Evolutionary conservation across 2,329 filamentous ascomycete genomes (phyloP).

Genomic region (Cytospora chrysosperma): DNA sequence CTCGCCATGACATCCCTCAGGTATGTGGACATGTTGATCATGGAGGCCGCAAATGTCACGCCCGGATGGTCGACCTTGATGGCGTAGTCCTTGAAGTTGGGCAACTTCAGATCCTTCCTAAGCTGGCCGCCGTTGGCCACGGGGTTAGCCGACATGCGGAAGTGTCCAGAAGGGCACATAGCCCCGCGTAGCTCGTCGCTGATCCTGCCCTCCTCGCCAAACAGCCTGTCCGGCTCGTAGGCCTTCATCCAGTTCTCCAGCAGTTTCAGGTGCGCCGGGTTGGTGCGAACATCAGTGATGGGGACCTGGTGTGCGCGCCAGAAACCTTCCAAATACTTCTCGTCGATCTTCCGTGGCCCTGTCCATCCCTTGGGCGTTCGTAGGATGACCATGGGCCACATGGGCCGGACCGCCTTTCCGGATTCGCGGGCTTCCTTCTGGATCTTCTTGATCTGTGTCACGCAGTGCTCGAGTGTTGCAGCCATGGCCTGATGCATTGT

Average conservation of each 20-base stretch:
- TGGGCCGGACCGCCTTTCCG: constrained; percentile 66
- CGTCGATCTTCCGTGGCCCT: constrained; percentile 68
- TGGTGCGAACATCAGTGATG: constrained; percentile 66
- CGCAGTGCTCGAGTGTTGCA: constrained; percentile 69
- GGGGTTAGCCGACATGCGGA: constrained; percentile 75
- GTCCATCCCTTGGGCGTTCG: constrained; percentile 81
- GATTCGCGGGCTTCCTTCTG: constrained; percentile 72
- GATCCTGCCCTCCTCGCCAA: constrained; percentile 63
- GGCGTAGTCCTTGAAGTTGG: constrained; percentile 68
- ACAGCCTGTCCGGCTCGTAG: constrained; percentile 72
- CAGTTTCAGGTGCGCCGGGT: constrained; percentile 63
- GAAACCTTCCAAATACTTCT: constrained; percentile 71
- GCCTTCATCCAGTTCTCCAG: constrained; percentile 76
- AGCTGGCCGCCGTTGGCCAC: constrained; percentile 70
- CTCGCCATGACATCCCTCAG: constrained; percentile 64
- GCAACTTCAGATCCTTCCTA: constrained; percentile 65
- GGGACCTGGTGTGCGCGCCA: constrained; percentile 79
- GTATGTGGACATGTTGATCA: constrained; percentile 68
- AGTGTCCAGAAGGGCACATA: constrained; percentile 63
- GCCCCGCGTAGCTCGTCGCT: constrained; percentile 57
- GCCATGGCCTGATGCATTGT: constrained; percentile 84
- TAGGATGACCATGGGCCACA: constrained; percentile 78
- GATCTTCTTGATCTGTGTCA: constrained; percentile 65
- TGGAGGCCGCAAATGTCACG: constrained; percentile 57
- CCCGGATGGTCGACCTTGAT: constrained; percentile 62